Evolutionary conservation across 352 stramenopile genomes (phyloP), one percentile per base, ranked within the genome.

Genomic region (Blastocystis sp.): DNA sequence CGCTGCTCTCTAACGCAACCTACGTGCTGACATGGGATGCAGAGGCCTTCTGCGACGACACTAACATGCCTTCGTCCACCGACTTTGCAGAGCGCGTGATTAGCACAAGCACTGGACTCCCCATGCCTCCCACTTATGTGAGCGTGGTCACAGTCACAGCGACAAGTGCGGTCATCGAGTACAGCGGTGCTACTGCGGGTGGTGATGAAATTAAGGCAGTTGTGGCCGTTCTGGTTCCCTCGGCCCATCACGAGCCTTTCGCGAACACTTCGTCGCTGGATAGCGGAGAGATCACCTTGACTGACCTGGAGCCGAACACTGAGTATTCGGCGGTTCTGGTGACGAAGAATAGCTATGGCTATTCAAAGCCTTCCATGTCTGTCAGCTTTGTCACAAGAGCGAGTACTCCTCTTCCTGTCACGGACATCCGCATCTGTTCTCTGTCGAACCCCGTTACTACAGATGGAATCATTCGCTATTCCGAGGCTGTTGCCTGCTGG

Each of bases 31-130:
- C 50, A n/a, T 85, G 50, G 47, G 34, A 64, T 3, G 13, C 30
- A 13, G 34, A 65, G 30, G 73, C 73, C 50, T 85, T 85, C 73
- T 85, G 73, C 50, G 73, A 85, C 26, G 39, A 50, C 20, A 85
- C 50, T 0, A 43, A 50, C 50, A 66, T 54, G 30, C 73, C 73
- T 50, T 39, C 45, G 3, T 34, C 50, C 16, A 69, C 53, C 26
- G 73, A 66, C 20, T 85, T 47, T 43, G 56, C 73, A 2, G 50
- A 41, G 20, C 63, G 50, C 2, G 4, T 5, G 9, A 50, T 85
- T 26, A 50, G 26, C n/a, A 47, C 53, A 8, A 24, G 20, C 24
- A 34, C 30, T n/a, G 50, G 56, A 39, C n/a, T 68, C 0, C 73
- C 73, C 5, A 16, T 68, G 34, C 47, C 73, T 39, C 73, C 73